These are phyloP conservation scores for Chaetomiaceae sp. DNA, from an alignment of 2,329 filamentous ascomycete genomes.

Conservation along the genomic window DNA sequence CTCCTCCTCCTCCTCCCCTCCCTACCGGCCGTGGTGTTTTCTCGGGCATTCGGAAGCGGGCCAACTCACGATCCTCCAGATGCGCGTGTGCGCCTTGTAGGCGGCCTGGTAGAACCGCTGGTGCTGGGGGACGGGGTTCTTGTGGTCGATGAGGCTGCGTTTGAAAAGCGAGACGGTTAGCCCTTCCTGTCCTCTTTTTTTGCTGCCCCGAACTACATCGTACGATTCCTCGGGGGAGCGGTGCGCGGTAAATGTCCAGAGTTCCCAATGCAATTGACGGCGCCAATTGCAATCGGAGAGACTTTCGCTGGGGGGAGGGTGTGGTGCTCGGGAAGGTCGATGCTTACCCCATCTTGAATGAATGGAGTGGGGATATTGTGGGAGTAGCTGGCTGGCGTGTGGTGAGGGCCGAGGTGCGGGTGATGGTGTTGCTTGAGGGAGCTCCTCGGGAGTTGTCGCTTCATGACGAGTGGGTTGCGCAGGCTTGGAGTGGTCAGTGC, in stretches of 20 bases:
- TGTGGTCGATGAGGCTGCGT: slow-evolving; percentile 59
- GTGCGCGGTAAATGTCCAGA: not conserved
- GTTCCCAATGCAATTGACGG: not conserved
- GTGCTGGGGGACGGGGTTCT: slow-evolving; percentile 70
- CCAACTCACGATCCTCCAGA: slow-evolving; percentile 71
- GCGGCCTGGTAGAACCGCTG: slow-evolving; percentile 72
- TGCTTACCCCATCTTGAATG: slow-evolving; percentile 21
- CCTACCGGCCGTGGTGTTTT: not conserved
- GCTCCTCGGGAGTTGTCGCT: slow-evolving; percentile 3
- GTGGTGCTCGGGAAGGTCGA: not conserved
- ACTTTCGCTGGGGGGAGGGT: not conserved
- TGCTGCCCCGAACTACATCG: slow-evolving; percentile 10
- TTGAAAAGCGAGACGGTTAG: slow-evolving; percentile 25
- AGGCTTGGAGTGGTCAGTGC: slow-evolving; percentile 8
- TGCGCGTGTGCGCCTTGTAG: slow-evolving; percentile 61
- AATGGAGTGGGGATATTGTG: slow-evolving; percentile 5
- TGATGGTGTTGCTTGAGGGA: slow-evolving; percentile 6
- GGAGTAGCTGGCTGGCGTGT: not conserved
- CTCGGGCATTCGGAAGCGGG: not conserved
- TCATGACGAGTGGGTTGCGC: slow-evolving; percentile 5
- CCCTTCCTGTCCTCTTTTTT: not conserved
- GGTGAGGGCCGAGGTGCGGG: not conserved
- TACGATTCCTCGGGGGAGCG: slow-evolving; percentile 11
- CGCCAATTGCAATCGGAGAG: not conserved
- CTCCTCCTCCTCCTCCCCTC: not conserved